These are phyloP conservation scores for Corylus americana DNA, from an alignment of 306 rosid species.

Conservation along the genomic window DNA sequence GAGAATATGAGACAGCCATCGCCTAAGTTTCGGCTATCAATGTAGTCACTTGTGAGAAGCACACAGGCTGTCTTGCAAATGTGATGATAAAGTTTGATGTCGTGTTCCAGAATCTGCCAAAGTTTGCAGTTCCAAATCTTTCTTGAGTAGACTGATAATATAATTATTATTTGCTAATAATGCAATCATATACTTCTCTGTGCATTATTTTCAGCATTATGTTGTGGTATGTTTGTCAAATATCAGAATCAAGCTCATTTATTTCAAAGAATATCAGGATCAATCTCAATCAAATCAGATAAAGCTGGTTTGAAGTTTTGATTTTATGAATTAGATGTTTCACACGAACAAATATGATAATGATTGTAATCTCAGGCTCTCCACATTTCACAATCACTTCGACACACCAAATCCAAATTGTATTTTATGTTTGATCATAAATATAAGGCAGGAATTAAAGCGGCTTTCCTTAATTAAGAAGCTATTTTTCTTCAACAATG, in stretches of 20 bases:
- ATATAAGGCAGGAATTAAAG: no score
- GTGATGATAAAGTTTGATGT: constrained; percentile 37
- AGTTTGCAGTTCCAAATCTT: constrained; percentile 26
- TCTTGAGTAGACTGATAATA: constrained; percentile 13
- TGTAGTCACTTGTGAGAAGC: constrained; percentile 5
- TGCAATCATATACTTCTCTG: constrained; percentile 11
- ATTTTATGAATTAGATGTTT: constrained; percentile 51
- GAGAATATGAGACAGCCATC: constrained; percentile 41
- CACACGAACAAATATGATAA: constrained; percentile 24
- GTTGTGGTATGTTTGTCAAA: constrained; percentile 39
- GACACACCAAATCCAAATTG: constrained; percentile 19
- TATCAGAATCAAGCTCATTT: constrained; percentile 29
- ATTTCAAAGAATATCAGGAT: constrained; percentile 34
- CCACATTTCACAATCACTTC: constrained; percentile 34
- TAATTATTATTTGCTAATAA: constrained; percentile 10
- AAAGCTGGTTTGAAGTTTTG: constrained; percentile 25
- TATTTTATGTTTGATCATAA: background rate
- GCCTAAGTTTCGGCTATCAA: constrained; percentile 43
- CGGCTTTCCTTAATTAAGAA: no score
- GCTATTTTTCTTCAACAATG: no score
- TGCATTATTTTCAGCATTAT: constrained; percentile 1
- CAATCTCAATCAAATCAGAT: constrained; percentile 43
- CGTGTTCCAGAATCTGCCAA: constrained; percentile 36
- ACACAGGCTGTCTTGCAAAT: constrained; percentile 9
- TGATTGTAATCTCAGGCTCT: constrained; percentile 33